Percentiles rank a stretch among this genome's conserved stretches.
Conservation (phyloP, 352 stramenopile genomes). For the Pythium rishiriense region DNA sequence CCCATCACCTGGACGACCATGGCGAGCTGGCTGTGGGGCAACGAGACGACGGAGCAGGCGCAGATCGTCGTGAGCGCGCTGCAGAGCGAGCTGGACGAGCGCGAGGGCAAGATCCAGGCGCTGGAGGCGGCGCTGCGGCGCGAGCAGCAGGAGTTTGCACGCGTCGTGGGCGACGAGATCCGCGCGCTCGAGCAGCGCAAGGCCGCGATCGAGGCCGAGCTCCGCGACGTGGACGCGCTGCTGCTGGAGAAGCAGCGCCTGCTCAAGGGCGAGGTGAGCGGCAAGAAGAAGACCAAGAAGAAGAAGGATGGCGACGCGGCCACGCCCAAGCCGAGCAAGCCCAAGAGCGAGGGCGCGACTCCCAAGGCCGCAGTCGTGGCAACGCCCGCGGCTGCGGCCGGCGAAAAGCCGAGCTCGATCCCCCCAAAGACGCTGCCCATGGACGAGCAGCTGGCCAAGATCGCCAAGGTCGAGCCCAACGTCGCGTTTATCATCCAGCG, state of each 20-base stretch:
- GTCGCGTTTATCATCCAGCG: constrained; percentile 87
- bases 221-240: constrained; percentile 48
- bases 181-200: constrained; percentile 63
- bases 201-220: constrained; percentile 39
- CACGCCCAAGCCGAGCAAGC: background rate
- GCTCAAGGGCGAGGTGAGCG: constrained; percentile 36
- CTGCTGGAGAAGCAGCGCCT: constrained; percentile 68
- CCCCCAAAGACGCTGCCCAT: constrained; percentile 49
- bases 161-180: constrained; percentile 62
- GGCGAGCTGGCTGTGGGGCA: constrained; percentile 85
- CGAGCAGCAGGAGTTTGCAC: constrained; percentile 73
- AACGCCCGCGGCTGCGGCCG: constrained; percentile 9
- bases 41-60: constrained; percentile 84
- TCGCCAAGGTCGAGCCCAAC: constrained; percentile 71
- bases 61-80: constrained; percentile 83
- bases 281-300: constrained; percentile 40
- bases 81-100: constrained; percentile 80
- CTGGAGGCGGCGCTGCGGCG: constrained; percentile 70
- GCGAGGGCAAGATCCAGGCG: constrained; percentile 78
- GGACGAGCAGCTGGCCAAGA: constrained; percentile 65
- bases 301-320: too few species aligned
- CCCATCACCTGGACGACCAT: background rate
- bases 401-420: too few species aligned
- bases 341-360: constrained; percentile 17
- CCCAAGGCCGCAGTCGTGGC: constrained; percentile 12